phyloP scores from a whole-genome alignment of 2,329 filamentous ascomycete genomes.

The Xylaria sp. region DNA sequence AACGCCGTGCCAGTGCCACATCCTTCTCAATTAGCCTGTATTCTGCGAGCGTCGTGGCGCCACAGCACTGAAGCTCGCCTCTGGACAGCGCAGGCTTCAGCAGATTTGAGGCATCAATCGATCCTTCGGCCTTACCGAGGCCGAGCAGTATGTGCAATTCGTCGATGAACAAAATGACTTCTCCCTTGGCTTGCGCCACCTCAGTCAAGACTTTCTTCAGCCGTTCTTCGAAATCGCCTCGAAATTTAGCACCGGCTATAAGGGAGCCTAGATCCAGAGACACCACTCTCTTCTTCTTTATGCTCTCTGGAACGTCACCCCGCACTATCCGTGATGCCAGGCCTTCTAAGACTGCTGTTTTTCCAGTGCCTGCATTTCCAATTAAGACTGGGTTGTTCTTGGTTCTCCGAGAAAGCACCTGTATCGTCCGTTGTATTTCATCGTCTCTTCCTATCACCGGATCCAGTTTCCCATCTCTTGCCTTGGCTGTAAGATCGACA shows the following conservation, averaged over 20 bases:
- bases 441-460: slow-evolving; percentile 93
- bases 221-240: slow-evolving; percentile 95
- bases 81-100: slow-evolving; percentile 93
- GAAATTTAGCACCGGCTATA: slow-evolving; percentile 94
- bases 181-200: slow-evolving; percentile 87
- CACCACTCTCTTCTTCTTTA: slow-evolving; percentile 93
- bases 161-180: slow-evolving; percentile 94
- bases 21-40: slow-evolving; percentile 97
- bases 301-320: slow-evolving; percentile 93
- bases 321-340: slow-evolving; percentile 88
- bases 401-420: slow-evolving; percentile 89
- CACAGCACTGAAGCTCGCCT: slow-evolving; percentile 93
- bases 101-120: slow-evolving; percentile 94
- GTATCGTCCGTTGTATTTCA: slow-evolving; percentile 94
- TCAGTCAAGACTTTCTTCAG: slow-evolving; percentile 92
- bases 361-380: slow-evolving; percentile 89
- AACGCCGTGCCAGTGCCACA: slow-evolving; percentile 88
- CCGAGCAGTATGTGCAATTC: slow-evolving; percentile 93
- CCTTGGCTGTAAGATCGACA: slow-evolving; percentile 86
- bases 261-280: slow-evolving; percentile 89
- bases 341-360: slow-evolving; percentile 93
- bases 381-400: slow-evolving; percentile 98
- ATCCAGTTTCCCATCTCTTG: slow-evolving; percentile 89
- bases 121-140: slow-evolving; percentile 93
- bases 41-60: slow-evolving; percentile 91